These are phyloP conservation scores for Striga hermonthica DNA, from an alignment of 305 asterid species.

Conservation along the genomic window DNA sequence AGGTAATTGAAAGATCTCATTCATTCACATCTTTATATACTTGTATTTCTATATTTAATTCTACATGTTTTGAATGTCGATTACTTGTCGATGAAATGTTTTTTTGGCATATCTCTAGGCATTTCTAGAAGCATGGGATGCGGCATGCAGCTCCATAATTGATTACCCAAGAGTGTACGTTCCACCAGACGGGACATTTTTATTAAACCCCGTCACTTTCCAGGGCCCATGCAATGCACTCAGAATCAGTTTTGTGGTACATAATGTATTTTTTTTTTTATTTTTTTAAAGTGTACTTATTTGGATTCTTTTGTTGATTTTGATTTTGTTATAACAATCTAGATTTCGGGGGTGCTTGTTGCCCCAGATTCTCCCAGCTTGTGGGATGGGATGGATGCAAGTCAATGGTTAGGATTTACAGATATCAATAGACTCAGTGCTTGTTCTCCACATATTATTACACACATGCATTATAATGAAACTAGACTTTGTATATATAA, in stretches of 20 bases:
- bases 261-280: too few species aligned
- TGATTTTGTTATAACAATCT: background rate
- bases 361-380: constrained; percentile 54
- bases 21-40: background rate
- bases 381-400: constrained; percentile 52
- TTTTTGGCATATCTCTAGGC: constrained; percentile 37
- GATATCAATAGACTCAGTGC: constrained; percentile 40
- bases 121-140: constrained; percentile 64
- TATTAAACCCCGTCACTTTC: constrained; percentile 48
- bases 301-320: too few species aligned
- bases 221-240: constrained; percentile 59
- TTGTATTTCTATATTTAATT: too few species aligned
- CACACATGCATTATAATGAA: background rate
- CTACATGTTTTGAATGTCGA: too few species aligned
- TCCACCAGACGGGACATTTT: constrained; percentile 43
- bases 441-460: background rate
- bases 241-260: constrained; percentile 33
- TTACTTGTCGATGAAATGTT: background rate
- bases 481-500: too few species aligned
- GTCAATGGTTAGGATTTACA: constrained; percentile 60
- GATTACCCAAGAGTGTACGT: constrained; percentile 38
- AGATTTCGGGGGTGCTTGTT: constrained; percentile 54
- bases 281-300: too few species aligned
- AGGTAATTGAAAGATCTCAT: constrained; percentile 31
- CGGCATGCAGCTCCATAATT: constrained; percentile 42